phyloP scores from a whole-genome alignment of 2,329 filamentous ascomycete genomes.

The Didymella lethalis region DNA sequence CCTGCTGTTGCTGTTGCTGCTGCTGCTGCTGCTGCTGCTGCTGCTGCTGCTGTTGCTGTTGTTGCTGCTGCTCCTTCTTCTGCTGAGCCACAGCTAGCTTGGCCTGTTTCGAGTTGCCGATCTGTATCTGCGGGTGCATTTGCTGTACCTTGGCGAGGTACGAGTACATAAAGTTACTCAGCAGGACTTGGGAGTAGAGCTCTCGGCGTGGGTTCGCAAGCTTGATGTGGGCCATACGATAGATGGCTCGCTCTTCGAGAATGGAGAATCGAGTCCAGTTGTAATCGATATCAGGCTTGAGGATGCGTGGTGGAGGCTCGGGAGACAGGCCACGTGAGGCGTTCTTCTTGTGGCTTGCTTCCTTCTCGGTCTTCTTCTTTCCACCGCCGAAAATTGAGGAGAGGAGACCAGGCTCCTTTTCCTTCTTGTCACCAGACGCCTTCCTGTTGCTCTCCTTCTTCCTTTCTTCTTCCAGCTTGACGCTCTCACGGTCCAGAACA shows the following conservation, averaged over 20 bases:
- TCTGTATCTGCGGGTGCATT: conserved; percentile 95
- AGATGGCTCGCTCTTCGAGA: conserved; percentile 94
- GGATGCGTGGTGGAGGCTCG: conserved; percentile 72
- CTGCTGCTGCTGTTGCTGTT: conserved; percentile 60
- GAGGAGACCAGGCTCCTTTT: conserved; percentile 87
- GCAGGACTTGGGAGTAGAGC: conserved; percentile 89
- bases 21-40: conserved; percentile 21
- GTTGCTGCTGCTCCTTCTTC: conserved; percentile 50
- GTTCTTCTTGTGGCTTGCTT: conserved; percentile 75
- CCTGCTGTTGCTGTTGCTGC: conserved; percentile 25
- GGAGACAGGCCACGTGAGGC: conserved; percentile 78
- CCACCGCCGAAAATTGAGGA: conserved; percentile 90
- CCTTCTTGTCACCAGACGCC: conserved; percentile 77
- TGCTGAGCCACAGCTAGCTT: conserved; percentile 64
- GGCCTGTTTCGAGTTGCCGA: conserved; percentile 80
- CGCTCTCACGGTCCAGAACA: conserved; percentile 78
- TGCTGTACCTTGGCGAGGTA: conserved; percentile 98
- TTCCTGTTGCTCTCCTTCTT: conserved; percentile 82
- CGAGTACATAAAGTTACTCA: conserved; percentile 99
- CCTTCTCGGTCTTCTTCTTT: conserved; percentile 85
- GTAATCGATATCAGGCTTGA: conserved; percentile 91
- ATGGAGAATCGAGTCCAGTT: conserved; percentile 96
- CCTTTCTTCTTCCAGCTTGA: conserved; percentile 80
- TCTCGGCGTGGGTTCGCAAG: conserved; percentile 94
- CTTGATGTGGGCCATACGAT: conserved; percentile 98